Percentiles rank a stretch among this genome's conserved stretches.
Conservation (phyloP, 352 stramenopile species). For the Pythium angustatum region DNA sequence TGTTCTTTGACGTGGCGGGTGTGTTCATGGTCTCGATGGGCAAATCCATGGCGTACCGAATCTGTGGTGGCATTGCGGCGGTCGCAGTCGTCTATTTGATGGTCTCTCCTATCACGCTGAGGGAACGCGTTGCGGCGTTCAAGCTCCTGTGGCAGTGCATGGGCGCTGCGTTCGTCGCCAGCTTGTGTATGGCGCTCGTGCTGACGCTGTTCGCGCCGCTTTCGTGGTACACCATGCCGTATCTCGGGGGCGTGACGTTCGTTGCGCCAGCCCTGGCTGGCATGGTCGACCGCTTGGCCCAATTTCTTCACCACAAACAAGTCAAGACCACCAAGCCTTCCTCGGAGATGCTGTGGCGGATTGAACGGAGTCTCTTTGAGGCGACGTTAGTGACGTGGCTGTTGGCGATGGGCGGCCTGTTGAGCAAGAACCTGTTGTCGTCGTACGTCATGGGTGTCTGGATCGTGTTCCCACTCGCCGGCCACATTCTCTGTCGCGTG, state of each 20-base stretch:
- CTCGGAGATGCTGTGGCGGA: conserved; percentile 44
- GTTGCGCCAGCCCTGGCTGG: conserved; percentile 45
- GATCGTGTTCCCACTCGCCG: conserved; percentile 61
- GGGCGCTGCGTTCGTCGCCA: conserved; percentile 34
- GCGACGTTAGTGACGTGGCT: conserved; percentile 52
- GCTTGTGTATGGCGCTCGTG: conserved; percentile 44
- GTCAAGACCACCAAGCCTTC: neutral
- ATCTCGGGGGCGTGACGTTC: conserved; percentile 48
- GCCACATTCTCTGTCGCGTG: conserved; percentile 44
- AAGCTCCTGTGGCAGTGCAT: conserved; percentile 43
- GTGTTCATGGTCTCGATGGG: conserved; percentile 63
- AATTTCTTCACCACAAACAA: conserved; percentile 34
- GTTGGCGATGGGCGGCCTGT: conserved; percentile 35
- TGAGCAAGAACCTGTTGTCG: conserved; percentile 50
- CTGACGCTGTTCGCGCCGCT: conserved; percentile 68
- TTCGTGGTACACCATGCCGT: conserved; percentile 66
- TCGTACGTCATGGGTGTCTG: conserved; percentile 63
- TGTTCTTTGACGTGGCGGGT: conserved; percentile 77
- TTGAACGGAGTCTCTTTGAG: conserved; percentile 70
- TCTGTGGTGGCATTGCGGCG: conserved; percentile 44
- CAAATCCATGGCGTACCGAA: conserved; percentile 39
- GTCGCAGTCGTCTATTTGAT: conserved; percentile 44
- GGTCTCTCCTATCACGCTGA: conserved; percentile 43
- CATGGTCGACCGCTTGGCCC: conserved; percentile 54
- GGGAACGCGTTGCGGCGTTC: conserved; percentile 40